phyloP scores from a whole-genome alignment of 768 basidiomycete genomes.

The Mycena rosella region DNA sequence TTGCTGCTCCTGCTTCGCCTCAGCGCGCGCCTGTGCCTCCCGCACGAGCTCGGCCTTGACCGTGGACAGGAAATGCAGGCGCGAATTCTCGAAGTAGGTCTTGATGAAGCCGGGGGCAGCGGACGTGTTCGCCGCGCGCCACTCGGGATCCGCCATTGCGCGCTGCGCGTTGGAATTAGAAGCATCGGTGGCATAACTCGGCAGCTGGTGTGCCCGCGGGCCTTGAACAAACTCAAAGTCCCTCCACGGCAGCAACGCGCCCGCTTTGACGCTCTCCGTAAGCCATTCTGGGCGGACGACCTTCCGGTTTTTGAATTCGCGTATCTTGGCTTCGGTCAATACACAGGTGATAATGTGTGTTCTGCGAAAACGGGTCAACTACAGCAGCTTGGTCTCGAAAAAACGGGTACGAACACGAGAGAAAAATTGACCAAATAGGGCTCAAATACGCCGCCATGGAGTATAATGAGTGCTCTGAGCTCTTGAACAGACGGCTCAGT shows the following conservation, averaged over 20 bases:
- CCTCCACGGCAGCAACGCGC: slow-evolving; percentile 82
- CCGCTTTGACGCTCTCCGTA: slow-evolving; percentile 78
- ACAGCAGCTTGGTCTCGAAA: background rate
- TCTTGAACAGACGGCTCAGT: slow-evolving; percentile 91
- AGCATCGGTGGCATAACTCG: slow-evolving; percentile 74
- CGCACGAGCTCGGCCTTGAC: slow-evolving; percentile 94
- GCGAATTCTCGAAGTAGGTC: slow-evolving; percentile 85
- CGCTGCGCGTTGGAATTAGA: slow-evolving; percentile 83
- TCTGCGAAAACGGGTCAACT: slow-evolving; percentile 49
- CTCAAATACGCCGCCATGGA: slow-evolving; percentile 86
- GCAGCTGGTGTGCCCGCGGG: slow-evolving; percentile 62
- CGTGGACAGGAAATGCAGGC: slow-evolving; percentile 91
- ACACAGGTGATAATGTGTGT: slow-evolving; percentile 95
- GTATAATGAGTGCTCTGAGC: slow-evolving; percentile 81
- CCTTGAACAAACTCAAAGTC: slow-evolving; percentile 72
- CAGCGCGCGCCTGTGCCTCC: slow-evolving; percentile 81
- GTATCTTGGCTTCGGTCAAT: slow-evolving; percentile 90
- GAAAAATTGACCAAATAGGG: slow-evolving; percentile 87
- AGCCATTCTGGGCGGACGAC: slow-evolving; percentile 93
- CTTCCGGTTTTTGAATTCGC: slow-evolving; percentile 91
- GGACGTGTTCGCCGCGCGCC: slow-evolving; percentile 91
- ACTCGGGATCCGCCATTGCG: slow-evolving; percentile 85
- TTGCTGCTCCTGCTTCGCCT: slow-evolving; percentile 44
- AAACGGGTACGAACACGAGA: slow-evolving; percentile 65
- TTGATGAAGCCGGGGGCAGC: slow-evolving; percentile 89